phyloP scores from a whole-genome alignment of 192 early-diverging fungal genomes.

The Coemansia sp. region DNA sequence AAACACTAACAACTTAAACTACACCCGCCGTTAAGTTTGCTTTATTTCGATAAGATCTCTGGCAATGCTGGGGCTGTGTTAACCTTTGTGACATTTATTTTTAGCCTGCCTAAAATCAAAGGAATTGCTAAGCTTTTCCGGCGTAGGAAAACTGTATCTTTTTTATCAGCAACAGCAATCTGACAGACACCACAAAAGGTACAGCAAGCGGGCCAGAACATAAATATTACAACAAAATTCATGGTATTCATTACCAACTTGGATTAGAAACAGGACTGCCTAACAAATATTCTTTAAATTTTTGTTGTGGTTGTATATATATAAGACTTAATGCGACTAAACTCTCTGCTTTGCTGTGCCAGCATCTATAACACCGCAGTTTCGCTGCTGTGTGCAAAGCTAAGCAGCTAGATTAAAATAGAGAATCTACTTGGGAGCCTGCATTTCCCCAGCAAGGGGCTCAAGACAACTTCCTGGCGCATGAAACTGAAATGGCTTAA shows the following conservation, averaged over 20 bases:
- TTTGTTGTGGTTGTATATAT: background rate
- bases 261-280: background rate
- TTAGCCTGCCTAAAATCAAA: too few species aligned
- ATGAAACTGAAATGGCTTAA: slow-evolving; percentile 54
- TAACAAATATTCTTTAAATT: background rate
- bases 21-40: too few species aligned
- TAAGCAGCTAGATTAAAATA: too few species aligned
- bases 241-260: background rate
- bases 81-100: too few species aligned
- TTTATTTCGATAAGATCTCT: too few species aligned
- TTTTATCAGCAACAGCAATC: too few species aligned
- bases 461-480: slow-evolving; percentile 55
- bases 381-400: background rate
- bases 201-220: background rate
- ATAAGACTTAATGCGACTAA: background rate
- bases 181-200: too few species aligned
- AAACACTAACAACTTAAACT: too few species aligned
- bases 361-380: background rate
- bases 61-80: too few species aligned
- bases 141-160: too few species aligned
- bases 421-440: background rate
- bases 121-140: too few species aligned
- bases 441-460: slow-evolving; percentile 16
- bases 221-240: background rate
- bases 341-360: background rate